These are phyloP conservation scores for Tetraselmis striata DNA, from an alignment of 139 green algal genomes.

Conservation along the genomic window DNA sequence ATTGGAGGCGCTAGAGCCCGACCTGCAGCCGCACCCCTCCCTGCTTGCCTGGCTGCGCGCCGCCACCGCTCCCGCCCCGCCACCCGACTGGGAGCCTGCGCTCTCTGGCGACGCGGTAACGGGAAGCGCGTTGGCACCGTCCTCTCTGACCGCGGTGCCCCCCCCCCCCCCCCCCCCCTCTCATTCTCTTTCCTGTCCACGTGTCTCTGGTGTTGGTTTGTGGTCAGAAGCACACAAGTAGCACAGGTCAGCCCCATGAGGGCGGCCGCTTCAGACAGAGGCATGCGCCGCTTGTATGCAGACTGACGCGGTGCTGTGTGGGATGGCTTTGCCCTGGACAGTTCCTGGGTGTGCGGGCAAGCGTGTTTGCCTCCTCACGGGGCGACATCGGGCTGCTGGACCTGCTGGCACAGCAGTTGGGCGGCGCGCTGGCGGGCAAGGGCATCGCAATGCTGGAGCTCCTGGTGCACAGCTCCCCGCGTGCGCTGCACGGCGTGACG, in stretches of 20 bases:
- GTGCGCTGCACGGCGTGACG: background rate
- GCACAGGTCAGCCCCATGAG: too few relatives aligned
- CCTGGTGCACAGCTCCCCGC: background rate
- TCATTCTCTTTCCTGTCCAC: background rate
- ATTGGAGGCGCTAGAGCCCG: background rate
- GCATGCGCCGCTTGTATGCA: too few relatives aligned
- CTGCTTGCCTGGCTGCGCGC: background rate
- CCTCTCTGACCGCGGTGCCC: too few relatives aligned
- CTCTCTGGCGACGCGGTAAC: background rate
- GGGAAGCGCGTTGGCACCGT: too few relatives aligned
- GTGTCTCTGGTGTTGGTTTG: too few relatives aligned
- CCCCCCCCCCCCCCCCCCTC: background rate
- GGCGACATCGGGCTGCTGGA: background rate
- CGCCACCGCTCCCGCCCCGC: background rate
- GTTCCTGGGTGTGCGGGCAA: background rate
- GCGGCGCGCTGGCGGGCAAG: background rate
- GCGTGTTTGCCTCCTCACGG: background rate
- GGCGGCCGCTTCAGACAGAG: too few relatives aligned
- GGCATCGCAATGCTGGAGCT: background rate
- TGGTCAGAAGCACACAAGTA: too few relatives aligned
- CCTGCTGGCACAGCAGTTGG: background rate
- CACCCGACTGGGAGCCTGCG: background rate
- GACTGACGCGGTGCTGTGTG: too few relatives aligned
- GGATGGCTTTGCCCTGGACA: too few relatives aligned
- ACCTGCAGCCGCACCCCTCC: background rate